Percentiles rank a stretch among this genome's conserved stretches.
These are phyloP conservation scores for Backusella psychrophila DNA, from an alignment of 192 early-diverging fungal genomes.

Conservation along the genomic window DNA sequence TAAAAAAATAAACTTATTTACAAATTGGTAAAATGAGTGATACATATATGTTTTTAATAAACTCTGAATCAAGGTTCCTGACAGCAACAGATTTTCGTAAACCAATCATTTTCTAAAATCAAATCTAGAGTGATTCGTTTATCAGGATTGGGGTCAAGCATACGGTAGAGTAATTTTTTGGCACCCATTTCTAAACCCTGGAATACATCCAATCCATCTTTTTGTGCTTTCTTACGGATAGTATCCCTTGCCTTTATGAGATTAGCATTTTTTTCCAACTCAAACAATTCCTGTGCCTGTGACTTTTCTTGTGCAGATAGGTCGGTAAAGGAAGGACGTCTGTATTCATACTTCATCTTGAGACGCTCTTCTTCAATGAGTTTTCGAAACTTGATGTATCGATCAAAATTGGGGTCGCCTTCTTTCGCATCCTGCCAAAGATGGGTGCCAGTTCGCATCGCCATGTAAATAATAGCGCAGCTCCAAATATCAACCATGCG, in stretches of 20 bases:
- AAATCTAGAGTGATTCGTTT: conserved; percentile 16
- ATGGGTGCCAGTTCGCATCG: conserved; percentile 31
- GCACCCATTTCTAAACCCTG: conserved; percentile 26
- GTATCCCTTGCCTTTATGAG: conserved; percentile 24
- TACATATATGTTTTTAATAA: not conserved
- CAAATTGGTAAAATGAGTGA: not conserved
- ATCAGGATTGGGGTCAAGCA: conserved; percentile 24
- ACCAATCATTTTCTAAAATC: conserved; percentile 27
- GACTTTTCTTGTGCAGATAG: not conserved
- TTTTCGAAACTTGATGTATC: conserved; percentile 26
- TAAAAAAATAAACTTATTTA: not conserved
- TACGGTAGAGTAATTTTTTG: conserved; percentile 29
- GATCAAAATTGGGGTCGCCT: conserved; percentile 26
- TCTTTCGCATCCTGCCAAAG: conserved; percentile 30
- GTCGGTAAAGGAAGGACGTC: not conserved
- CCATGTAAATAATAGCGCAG: conserved; percentile 35
- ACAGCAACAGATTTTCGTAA: conserved; percentile 10
- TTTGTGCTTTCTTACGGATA: conserved; percentile 24
- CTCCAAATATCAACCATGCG: conserved; percentile 56
- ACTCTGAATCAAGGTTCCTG: conserved; percentile 9
- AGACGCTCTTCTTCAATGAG: conserved; percentile 27
- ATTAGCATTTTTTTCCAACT: not conserved
- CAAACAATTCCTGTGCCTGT: conserved; percentile 4
- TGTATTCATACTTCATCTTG: conserved; percentile 6
- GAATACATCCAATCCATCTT: conserved; percentile 26